Percentiles rank a stretch among this genome's conserved stretches.
Conservation (phyloP, 1,284 basidiomycete genomes). For the Cryptococcus neoformans region DNA sequence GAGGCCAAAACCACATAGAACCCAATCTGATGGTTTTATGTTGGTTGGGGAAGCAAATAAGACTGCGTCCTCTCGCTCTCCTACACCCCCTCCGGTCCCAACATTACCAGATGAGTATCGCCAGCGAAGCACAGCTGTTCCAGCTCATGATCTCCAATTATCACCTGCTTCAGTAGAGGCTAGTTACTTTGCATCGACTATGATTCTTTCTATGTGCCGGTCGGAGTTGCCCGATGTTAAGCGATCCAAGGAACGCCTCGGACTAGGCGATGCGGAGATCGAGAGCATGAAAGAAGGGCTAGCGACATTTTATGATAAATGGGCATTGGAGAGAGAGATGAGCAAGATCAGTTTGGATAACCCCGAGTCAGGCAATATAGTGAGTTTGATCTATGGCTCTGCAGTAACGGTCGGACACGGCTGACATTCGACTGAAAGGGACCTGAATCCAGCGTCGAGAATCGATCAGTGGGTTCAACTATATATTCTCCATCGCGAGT, state of each 20-base stretch:
- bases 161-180: conserved; percentile 15
- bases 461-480: not conserved
- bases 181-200: conserved; percentile 20
- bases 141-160: not conserved
- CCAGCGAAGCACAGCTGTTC: not conserved
- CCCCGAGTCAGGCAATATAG: not conserved
- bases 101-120: conserved; percentile 18
- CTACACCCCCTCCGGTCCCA: conserved; percentile 29
- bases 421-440: too few species aligned
- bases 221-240: conserved; percentile 10
- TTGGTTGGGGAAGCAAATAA: conserved; percentile 4
- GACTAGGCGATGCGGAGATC: conserved; percentile 25
- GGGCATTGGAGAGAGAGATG: conserved; percentile 24
- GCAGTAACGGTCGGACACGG: too few species aligned
- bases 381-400: too few species aligned
- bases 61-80: conserved; percentile 18
- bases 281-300: conserved; percentile 29
- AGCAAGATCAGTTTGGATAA: conserved; percentile 14
- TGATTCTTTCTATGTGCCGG: conserved; percentile 2
- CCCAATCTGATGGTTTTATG: conserved; percentile 21
- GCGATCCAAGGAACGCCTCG: conserved; percentile 22
- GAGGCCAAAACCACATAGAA: conserved; percentile 19
- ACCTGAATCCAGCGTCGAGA: too few species aligned
- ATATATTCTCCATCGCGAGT: not conserved
- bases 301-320: conserved; percentile 31